Evolutionary conservation across 2,329 filamentous ascomycete species (phyloP), one percentile per base, ranked within the genome.

Genomic region (Botrytis galanthina): DNA sequence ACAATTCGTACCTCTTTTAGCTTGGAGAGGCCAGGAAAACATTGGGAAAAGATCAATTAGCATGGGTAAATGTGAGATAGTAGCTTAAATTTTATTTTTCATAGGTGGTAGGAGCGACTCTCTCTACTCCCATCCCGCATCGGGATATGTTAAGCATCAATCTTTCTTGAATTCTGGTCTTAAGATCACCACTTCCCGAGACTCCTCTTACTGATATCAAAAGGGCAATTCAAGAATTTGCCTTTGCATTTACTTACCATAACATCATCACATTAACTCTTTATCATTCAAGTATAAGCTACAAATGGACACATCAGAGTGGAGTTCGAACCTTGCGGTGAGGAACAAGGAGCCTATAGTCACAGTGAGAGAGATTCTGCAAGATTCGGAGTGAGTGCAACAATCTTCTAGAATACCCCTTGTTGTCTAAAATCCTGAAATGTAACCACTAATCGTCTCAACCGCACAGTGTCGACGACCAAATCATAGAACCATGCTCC

Each of bases 341-440:
- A 67, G 70, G 35, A 59, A 48, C 14, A 72, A 68, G 57, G 62
- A 57, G 29, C 39, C 70, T 20, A 10, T 57, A 16, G 32, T 44
- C n/a, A 66, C n/a, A 12, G 59, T 69, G n/a, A 57, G 66, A 69
- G 66, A 71, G 63, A 20, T 51, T 16, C 22, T 51, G 20, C 42
- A 71, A 39, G 46, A 66, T 39, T 71, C 44, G 1, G 69, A 66
- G 69, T 64, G n/a, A 69, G 66, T 69, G 29, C 10, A 37, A 57
- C n/a, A 1, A 57, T 32, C 39, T 29, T 10, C 18, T 10, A 32
- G 9, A 32, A 29, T n/a, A 29, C 37, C 20, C 32, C 10, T 26
- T 71, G 32, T 35, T 18, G 39, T 22, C 22, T 37, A 29, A 29
- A 20, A 14, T 18, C 3, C n/a, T 18, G n/a, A 57, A 51, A 57